Base-by-base conservation (phyloP, 345 rosid species). In the Pugionium dolabratum region DNA sequence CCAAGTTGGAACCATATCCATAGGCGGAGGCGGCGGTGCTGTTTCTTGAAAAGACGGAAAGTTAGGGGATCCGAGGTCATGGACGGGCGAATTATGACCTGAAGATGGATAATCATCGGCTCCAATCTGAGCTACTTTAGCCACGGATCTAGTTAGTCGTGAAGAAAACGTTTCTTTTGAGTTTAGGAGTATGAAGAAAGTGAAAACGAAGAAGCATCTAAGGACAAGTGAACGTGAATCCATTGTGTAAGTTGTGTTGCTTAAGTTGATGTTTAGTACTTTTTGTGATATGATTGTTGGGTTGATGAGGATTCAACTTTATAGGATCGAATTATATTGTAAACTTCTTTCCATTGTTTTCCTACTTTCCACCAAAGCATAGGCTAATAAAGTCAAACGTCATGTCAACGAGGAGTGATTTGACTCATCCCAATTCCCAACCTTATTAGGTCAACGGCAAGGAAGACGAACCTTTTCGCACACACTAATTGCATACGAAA, bases 21-120 rank as follows among this genome's bases (percentile, higher is more conserved):
- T 63, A 33, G 65, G 65, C 47, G 69, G 72, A 0, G 72, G 64
- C 0, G 72, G 72, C 0, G 72, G 64, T 0, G 64, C 7, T 7
- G 59, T 33, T 56, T 63, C 75, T 56, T 71, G 75, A 6, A 62
- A 56, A 39, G 72, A 45, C 1, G 68, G 73, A 9, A 73, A 40
- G 2, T 67, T 46, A 9, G 72, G 72, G 35, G 43, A 58, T 1
- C 76, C 71, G n/a, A 72, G 71, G 40, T 73, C 77, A 9, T 30
- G 72, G 44, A 73, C 72, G 1, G 77, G 72, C 46, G 77, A 25
- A 31, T 52, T 73, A 43, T 66, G 77, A 40, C 67, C 67, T 1
- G 68, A 26, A 67, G 77, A 73, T 59, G 77, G 77, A 54, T 73
- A 73, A 31, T 73, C 77, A 60, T 73, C 68, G 66, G 62, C 73